Percentiles rank a stretch among this genome's conserved stretches.
phyloP scores from a whole-genome alignment of 2,329 filamentous ascomycete species.

The Lizonia empirigonia region DNA sequence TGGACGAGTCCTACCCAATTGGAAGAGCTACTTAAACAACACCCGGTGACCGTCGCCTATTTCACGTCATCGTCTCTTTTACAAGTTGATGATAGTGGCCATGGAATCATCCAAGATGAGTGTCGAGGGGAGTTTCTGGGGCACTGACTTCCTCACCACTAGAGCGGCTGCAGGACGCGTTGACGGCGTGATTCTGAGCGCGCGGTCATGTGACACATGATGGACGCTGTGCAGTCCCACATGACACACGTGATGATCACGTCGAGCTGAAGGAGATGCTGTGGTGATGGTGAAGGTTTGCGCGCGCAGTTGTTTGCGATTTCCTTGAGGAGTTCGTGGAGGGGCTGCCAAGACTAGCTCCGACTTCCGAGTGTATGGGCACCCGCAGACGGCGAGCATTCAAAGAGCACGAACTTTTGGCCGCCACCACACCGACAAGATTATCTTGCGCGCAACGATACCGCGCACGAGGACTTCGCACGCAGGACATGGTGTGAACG shows the following conservation, averaged over 20 bases:
- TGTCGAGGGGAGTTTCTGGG: too few relatives aligned
- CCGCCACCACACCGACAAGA: constrained; percentile 26
- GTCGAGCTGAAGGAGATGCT: background rate
- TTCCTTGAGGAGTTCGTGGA: background rate
- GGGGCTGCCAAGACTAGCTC: constrained; percentile 5
- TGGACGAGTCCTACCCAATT: too few relatives aligned
- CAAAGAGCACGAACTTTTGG: constrained; percentile 20
- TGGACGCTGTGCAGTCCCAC: too few relatives aligned
- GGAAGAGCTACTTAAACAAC: too few relatives aligned
- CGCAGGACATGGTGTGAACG: constrained; percentile 38
- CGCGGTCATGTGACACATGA: background rate
- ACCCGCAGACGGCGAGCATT: constrained; percentile 11
- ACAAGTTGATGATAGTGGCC: too few relatives aligned
- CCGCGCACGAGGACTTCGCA: constrained; percentile 17
- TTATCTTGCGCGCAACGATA: constrained; percentile 25
- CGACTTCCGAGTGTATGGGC: constrained; percentile 14
- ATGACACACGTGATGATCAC: background rate
- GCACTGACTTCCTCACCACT: too few relatives aligned
- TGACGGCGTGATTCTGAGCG: background rate
- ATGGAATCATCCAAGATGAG: too few relatives aligned
- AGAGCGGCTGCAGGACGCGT: background rate
- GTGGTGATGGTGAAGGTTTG: background rate
- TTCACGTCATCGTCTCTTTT: too few relatives aligned
- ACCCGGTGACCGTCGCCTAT: too few relatives aligned
- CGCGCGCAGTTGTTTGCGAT: background rate